Percentiles rank a stretch among this genome's conserved stretches.
phyloP scores from a whole-genome alignment of 1,139 yeast genomes.

The Sugiyamaella paludigena region DNA sequence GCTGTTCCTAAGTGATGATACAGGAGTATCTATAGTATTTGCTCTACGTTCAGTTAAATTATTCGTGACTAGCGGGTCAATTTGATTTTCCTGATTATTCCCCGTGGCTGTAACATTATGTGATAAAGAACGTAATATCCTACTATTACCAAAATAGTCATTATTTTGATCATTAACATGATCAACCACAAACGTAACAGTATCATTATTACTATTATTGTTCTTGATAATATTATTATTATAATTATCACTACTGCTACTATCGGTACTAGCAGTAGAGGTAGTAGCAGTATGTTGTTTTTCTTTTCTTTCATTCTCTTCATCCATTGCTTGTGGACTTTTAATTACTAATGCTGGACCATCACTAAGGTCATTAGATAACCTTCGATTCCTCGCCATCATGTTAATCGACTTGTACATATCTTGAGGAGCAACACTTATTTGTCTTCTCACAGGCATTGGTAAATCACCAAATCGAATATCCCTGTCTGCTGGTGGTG shows the following conservation, averaged over 20 bases:
- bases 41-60: constrained; percentile 1
- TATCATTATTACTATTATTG: background rate
- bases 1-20: background rate
- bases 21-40: constrained; percentile 3
- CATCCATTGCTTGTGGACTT: constrained; percentile 72
- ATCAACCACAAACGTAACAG: background rate
- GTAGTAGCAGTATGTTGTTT: constrained; percentile 1
- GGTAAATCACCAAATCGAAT: constrained; percentile 41
- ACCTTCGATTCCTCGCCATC: constrained; percentile 53
- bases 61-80: background rate
- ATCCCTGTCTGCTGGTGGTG: constrained; percentile 21
- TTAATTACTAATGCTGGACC: constrained; percentile 82
- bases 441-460: constrained; percentile 38
- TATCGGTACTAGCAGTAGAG: background rate
- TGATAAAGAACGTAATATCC: constrained; percentile 2
- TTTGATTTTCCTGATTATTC: no score
- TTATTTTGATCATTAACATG: background rate
- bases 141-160: background rate
- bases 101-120: constrained; percentile 1
- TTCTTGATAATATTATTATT: background rate
- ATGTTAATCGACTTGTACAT: constrained; percentile 80
- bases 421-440: constrained; percentile 73
- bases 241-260: background rate
- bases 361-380: constrained; percentile 46
- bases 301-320: constrained; percentile 31